phyloP scores from a whole-genome alignment of 2,329 filamentous ascomycete species.

The Colletotrichum gigasporum region DNA sequence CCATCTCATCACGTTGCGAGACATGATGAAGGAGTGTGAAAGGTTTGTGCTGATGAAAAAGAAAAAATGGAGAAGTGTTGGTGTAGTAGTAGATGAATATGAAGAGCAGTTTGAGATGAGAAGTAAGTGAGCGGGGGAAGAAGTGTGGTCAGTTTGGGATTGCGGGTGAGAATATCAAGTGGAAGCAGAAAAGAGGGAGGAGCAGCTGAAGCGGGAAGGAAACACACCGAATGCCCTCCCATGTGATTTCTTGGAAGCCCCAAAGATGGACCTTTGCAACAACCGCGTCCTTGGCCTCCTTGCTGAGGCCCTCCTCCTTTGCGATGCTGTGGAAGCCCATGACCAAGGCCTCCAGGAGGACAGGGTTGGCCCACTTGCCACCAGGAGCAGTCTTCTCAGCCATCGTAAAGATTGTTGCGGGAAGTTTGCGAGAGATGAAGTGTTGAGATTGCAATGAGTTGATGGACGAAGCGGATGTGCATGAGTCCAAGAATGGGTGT shows the following conservation, averaged over 20 bases:
- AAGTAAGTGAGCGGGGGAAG: background rate
- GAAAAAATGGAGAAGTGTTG: background rate
- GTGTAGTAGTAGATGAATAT: conserved; percentile 3
- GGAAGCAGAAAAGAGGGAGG: background rate
- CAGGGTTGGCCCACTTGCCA: conserved; percentile 44
- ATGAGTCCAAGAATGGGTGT: background rate
- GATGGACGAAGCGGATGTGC: background rate
- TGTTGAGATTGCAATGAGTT: background rate
- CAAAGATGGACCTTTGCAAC: conserved; percentile 41
- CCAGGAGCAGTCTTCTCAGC: background rate
- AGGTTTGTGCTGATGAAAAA: conserved; percentile 5
- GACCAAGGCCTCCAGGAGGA: conserved; percentile 44
- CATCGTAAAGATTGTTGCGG: background rate
- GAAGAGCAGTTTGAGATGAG: background rate
- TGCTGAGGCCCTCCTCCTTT: conserved; percentile 38
- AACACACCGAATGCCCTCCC: conserved; percentile 57
- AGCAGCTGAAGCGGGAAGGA: no score
- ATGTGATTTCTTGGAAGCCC: conserved; percentile 47
- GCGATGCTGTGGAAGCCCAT: conserved; percentile 42
- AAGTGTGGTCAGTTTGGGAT: background rate
- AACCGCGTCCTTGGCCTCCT: conserved; percentile 41
- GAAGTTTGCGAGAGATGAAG: conserved; percentile 16
- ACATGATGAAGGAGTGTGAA: conserved; percentile 10
- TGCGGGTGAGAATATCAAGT: background rate
- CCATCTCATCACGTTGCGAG: conserved; percentile 49